Evolutionary conservation across 1,139 yeast genomes (phyloP), one percentile per base, ranked within the genome.

Genomic region (Lodderomyces pseudojiufengensis): DNA sequence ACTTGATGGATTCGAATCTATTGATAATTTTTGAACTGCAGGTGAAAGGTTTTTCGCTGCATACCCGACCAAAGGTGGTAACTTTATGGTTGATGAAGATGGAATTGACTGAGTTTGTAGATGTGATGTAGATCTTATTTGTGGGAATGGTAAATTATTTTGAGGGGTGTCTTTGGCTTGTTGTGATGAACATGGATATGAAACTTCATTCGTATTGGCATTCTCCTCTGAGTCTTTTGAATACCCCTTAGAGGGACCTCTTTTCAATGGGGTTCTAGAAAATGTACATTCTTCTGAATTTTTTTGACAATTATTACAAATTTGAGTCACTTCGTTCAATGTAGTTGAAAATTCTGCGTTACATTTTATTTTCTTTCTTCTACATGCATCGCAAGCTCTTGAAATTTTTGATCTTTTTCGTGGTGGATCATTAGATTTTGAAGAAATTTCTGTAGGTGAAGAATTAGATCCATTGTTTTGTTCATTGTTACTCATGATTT

Each of bases 201-300:
- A 25, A 26, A 25, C 21, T 22, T 24, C 10, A 29, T 31, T 13
- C 14, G 25, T 24, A 33, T 24, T 23, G 31, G 23, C n/a, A 26
- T 23, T 59, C 21, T 67, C 74, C 37, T 63, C 75, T 36, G 56
- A 49, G 36, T 65, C 72, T 31, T 74, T 59, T 9, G 71, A 66
- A 48, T 76, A 80, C 1, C 90, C 90, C 51, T 82, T 83, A 2
- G 84, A 71, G 0, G 94, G 94, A 0, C 92, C 94, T 46, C 94
- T 61, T 51, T 83, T 84, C 55, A 83, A 55, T 0, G 88, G 92
- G 1, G 80, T 70, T 38, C 92, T 63, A 16, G 80, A 78, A 50
- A 80, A 82, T 1, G 80, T 65, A 55, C 90, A 82, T 2, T 50
- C 50, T 29, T 77, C 83, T 33, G 63, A 64, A 44, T 66, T 73